Evolutionary conservation across 768 basidiomycete species (phyloP).

Genomic region (Suillus spraguei): DNA sequence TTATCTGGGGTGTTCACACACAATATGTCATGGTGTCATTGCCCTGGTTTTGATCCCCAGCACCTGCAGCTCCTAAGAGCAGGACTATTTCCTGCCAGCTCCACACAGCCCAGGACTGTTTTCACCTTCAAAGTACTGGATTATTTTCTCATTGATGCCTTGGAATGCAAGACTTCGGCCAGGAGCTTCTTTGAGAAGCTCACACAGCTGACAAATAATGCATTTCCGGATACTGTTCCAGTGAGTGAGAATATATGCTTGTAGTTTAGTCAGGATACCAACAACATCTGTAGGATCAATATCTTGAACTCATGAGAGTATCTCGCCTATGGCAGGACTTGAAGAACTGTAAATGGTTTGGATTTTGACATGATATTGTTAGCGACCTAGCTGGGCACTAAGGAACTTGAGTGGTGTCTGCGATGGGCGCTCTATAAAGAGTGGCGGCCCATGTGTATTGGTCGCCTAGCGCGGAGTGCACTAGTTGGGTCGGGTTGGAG

Average conservation of each 20-base stretch:
- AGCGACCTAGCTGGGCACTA: no score
- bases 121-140: not conserved
- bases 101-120: not conserved
- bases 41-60: not conserved
- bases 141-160: no score
- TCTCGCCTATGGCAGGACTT: constrained; percentile 11
- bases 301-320: constrained; percentile 17
- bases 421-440: no score
- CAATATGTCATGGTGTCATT: constrained; percentile 5
- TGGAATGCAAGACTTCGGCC: no score
- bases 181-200: no score
- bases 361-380: constrained; percentile 20
- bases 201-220: no score
- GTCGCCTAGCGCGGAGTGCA: no score
- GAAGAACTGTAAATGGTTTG: constrained; percentile 9
- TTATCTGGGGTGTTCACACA: constrained; percentile 9
- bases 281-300: constrained; percentile 14
- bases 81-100: not conserved
- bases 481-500: no score
- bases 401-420: no score
- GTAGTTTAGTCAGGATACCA: not conserved
- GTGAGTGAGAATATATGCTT: not conserved
- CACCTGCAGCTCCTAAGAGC: not conserved
- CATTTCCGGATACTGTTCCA: no score
- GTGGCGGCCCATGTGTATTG: no score